Evolutionary conservation across 2,329 filamentous ascomycete species (phyloP).

Genomic region (Diplodia corticola): DNA sequence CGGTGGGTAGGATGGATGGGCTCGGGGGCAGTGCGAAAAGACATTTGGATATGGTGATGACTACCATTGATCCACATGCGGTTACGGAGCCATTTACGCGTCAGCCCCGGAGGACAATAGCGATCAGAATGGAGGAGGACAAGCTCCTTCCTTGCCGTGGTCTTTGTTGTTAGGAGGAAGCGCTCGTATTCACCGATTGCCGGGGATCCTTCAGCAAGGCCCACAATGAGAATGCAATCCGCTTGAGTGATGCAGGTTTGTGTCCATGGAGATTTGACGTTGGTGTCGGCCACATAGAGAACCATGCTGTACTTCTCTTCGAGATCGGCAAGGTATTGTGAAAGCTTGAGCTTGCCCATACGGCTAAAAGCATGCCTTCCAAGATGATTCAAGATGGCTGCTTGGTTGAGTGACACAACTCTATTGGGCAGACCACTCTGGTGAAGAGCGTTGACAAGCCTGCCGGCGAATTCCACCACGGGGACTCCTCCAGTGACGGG

Average conservation of each 20-base stretch:
- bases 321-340: constrained; percentile 92
- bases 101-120: constrained; percentile 81
- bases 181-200: constrained; percentile 94
- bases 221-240: constrained; percentile 92
- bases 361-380: constrained; percentile 95
- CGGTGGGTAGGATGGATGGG: constrained; percentile 74
- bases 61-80: constrained; percentile 97
- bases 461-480: constrained; percentile 90
- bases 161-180: constrained; percentile 95
- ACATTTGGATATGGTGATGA: constrained; percentile 97
- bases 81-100: constrained; percentile 82
- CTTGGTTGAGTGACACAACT: constrained; percentile 88
- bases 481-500: constrained; percentile 90
- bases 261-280: constrained; percentile 96
- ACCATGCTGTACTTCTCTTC: constrained; percentile 97
- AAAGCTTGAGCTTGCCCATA: constrained; percentile 94
- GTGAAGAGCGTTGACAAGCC: constrained; percentile 79
- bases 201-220: constrained; percentile 84
- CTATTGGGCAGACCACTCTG: constrained; percentile 90
- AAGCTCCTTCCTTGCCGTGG: constrained; percentile 88
- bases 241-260: constrained; percentile 97
- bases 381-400: constrained; percentile 89
- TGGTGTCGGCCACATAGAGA: constrained; percentile 94
- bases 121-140: constrained; percentile 87
- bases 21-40: constrained; percentile 73